Evolutionary conservation across 169 alveolate genomes (phyloP), one percentile per base, ranked within the genome.

Genomic region (Eimeria praecox): DNA sequence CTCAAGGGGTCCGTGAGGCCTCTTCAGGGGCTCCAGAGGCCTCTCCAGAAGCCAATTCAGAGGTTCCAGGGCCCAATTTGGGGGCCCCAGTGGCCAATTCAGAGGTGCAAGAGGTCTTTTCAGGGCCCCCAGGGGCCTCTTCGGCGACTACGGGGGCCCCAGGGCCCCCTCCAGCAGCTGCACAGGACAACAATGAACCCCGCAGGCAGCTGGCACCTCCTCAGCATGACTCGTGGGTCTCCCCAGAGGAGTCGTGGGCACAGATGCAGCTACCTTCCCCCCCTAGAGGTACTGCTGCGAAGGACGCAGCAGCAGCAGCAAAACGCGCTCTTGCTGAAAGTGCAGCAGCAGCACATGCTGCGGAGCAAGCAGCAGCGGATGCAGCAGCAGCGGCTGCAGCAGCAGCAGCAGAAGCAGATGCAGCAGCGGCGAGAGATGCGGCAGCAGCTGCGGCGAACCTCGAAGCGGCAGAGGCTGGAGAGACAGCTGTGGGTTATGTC

Each of bases 261-360:
- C 85, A 35, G 85, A 12, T 42, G 12, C 87, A 35, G 62, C 44
- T 69, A 44, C 2, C 22, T 27, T n/a, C 69, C 69, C 22, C 80
- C 14, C 10, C 44, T 8, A 20, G 80, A 30, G 80, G 44, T 24
- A 20, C 80, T n/a, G 80, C 77, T 64, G 77, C 77, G n/a, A 64
- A 64, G 77, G 12, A 22, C 77, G 80, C 80, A 69, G 71, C 66
- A 82, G 90, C 75, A 49, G 73, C 69, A 49, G 73, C 90, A 49
- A 33, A 18, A 38, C 64, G n/a, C 4, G 90, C n/a, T 9, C 30
- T 52, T 40, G 49, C 73, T 6, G 90, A 33, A 49, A 46, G 46
- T 64, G 46, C 71, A 52, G 90, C 73, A 52, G 90, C 42, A 49
- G 90, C 69, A 27, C 16, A 38, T 3, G 90, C 73, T 9, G 54